Percentiles rank a stretch among this genome's conserved stretches.
phyloP scores from a whole-genome alignment of 257 asterid species.

The Gynochthodes officinalis region DNA sequence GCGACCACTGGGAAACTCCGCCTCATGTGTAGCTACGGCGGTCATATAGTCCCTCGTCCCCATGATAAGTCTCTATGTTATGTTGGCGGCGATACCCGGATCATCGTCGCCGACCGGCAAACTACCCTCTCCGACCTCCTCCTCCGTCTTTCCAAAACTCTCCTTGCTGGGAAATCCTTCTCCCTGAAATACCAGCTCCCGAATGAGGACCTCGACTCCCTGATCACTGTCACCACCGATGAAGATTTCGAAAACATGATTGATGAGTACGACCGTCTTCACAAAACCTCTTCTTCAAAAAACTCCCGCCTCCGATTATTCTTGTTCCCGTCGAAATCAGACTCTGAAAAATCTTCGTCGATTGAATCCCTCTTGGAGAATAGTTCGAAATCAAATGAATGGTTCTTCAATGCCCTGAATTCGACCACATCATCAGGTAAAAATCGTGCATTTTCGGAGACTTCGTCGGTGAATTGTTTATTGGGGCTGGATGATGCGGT shows the following conservation, averaged over 20 bases:
- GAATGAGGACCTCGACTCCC: conserved; percentile 81
- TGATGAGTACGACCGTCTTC: conserved; percentile 84
- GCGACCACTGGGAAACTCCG: conserved; percentile 47
- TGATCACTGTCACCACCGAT: conserved; percentile 71
- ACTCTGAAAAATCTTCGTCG: conserved; percentile 26
- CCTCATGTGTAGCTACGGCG: conserved; percentile 94
- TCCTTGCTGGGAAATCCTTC: conserved; percentile 50
- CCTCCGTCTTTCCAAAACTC: conserved; percentile 69
- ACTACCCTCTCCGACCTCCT: conserved; percentile 57
- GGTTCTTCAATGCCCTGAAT: conserved; percentile 82
- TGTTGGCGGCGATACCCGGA: conserved; percentile 91
- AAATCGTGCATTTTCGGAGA: conserved; percentile 50
- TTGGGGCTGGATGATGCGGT: conserved; percentile 66
- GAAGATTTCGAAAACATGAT: conserved; percentile 93
- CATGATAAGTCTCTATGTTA: conserved; percentile 84
- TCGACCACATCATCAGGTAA: conserved; percentile 44
- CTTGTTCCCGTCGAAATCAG: conserved; percentile 26
- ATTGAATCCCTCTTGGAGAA: conserved; percentile 34
- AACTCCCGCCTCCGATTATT: conserved; percentile 62
- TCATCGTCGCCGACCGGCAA: conserved; percentile 72
- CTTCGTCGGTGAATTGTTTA: conserved; percentile 72
- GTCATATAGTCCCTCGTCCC: conserved; percentile 93
- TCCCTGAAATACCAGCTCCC: conserved; percentile 81
- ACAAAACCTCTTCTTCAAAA: conserved; percentile 19
- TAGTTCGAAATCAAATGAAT: conserved; percentile 73